These are phyloP conservation scores for Rubia yunnanensis DNA, from an alignment of 257 asterid genomes.

Conservation along the genomic window DNA sequence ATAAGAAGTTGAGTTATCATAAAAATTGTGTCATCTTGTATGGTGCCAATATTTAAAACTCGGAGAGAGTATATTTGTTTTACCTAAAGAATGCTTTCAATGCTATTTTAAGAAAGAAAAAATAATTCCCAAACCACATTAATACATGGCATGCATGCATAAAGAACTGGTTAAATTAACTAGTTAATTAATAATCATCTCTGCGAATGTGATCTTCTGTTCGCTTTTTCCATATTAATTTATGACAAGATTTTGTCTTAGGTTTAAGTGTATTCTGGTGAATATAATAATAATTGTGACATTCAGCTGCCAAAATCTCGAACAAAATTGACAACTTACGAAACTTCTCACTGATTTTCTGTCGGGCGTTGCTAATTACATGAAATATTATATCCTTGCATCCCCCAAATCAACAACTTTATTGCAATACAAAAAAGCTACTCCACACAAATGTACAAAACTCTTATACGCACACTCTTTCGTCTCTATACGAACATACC, in stretches of 20 bases:
- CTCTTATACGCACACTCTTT: too few species aligned
- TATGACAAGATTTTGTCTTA: not conserved
- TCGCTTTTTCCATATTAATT: not conserved
- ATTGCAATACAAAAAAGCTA: not conserved
- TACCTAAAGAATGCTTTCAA: too few species aligned
- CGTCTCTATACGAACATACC: too few species aligned
- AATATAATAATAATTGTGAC: not conserved
- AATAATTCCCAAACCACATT: too few species aligned
- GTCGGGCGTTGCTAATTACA: not conserved
- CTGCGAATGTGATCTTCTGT: not conserved
- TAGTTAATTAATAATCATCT: too few species aligned
- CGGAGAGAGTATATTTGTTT: too few species aligned
- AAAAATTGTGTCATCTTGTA: too few species aligned
- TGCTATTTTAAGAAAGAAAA: not conserved
- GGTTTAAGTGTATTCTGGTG: not conserved
- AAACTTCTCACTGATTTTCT: constrained; percentile 3
- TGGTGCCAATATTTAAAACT: too few species aligned
- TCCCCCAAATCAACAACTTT: not conserved
- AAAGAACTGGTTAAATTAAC: too few species aligned
- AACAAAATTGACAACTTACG: not conserved
- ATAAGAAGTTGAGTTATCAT: too few species aligned
- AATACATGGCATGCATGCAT: not conserved
- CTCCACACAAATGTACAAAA: too few species aligned
- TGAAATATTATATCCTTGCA: not conserved
- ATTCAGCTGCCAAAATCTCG: not conserved